Evolutionary conservation across 2,329 filamentous ascomycete species (phyloP), one percentile per base, ranked within the genome.

Genomic region (Aspergillus tamarii): DNA sequence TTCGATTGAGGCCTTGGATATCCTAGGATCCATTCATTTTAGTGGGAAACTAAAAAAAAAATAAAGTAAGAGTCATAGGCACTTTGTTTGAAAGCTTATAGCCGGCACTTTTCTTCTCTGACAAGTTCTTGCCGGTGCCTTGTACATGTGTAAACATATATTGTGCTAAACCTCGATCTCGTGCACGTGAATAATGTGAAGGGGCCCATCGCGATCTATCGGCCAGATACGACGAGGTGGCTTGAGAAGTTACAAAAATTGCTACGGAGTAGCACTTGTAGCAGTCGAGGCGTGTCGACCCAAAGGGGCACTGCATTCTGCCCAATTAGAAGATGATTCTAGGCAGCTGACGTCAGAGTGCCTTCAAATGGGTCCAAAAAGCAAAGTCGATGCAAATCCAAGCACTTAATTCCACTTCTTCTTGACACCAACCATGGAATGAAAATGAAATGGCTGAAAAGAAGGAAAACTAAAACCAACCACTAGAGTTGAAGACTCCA

Each of bases 41-140:
- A 48, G n/a, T 26, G 45, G 45, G 45, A 48, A 48, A 48, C 45
- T 46, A 46, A 46, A 46, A 48, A 46, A 46, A 48, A 48, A 48
- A 14, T 46, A 46, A 46, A 46, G 43, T 45, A 45, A 50, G 46
- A 41, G 23, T 30, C 12, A 19, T 50, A 19, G 46, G 26, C 2
- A 9, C 14, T 28, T 50, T 30, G 46, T 10, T 50, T 9, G 46
- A 50, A 50, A 50, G 46, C 23, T 50, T 50, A 50, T 50, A 19
- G 8, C 26, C 23, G 7, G 21, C 23, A 16, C 21, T 28, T 7
- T 26, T 26, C 26, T 48, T 46, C 23, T 48, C 45, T 14, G 34
- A 16, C 34, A 36, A 36, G 34, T 48, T 6, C 23, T 16, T 16
- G 6, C 45, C 12, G n/a, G 21, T 28, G 12, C 23, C 23, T 16